These are phyloP conservation scores for Pinus taeda DNA, from an alignment of 75 land plant genomes.

Conservation along the genomic window DNA sequence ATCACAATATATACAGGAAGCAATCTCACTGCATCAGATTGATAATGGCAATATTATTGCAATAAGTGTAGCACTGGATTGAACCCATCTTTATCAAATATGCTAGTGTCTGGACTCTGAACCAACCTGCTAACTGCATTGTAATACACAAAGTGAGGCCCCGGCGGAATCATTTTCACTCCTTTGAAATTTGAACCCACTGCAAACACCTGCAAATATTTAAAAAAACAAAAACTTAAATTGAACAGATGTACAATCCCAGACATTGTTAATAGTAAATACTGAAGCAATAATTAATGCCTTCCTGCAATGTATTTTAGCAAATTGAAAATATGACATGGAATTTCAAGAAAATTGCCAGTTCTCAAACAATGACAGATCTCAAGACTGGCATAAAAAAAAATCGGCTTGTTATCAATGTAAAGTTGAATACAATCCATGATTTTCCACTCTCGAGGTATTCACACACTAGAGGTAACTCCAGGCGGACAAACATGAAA, in stretches of 20 bases:
- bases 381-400: not conserved
- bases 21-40: no score
- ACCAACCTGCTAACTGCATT: conserved; percentile 69
- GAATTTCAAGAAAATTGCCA: not conserved
- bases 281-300: not conserved
- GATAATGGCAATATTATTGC: no score
- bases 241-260: not conserved
- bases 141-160: conserved; percentile 87
- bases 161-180: conserved; percentile 96
- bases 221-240: not conserved
- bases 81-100: no score
- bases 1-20: no score
- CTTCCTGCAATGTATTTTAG: not conserved
- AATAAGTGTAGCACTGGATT: no score
- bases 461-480: not conserved
- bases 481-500: not conserved
- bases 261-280: not conserved
- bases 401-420: no score
- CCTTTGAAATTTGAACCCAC: conserved; percentile 93
- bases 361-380: not conserved
- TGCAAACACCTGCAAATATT: conserved; percentile 60
- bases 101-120: no score
- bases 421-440: not conserved
- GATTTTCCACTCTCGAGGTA: not conserved
- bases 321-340: not conserved